phyloP scores from a whole-genome alignment of 371 early-diverging fungal genomes.

The Syncephalastrum contaminatum region DNA sequence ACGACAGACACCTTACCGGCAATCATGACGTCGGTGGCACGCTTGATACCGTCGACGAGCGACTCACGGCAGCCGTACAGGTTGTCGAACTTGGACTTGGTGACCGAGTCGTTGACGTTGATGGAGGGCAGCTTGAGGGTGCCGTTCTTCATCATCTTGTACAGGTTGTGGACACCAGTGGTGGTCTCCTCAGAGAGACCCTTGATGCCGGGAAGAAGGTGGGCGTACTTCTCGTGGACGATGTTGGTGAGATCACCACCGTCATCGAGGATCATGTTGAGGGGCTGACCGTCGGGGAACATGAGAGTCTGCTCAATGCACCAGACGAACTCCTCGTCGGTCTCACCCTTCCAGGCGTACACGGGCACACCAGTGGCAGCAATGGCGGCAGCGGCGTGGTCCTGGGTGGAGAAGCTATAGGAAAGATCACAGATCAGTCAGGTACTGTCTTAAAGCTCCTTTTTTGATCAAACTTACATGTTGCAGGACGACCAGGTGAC shows the following conservation, averaged over 20 bases:
- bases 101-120: conserved; percentile 99
- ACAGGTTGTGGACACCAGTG: conserved; percentile 99
- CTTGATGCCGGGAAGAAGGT: conserved; percentile 73
- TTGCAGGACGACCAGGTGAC: conserved; percentile 99
- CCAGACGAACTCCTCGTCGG: conserved; percentile 98
- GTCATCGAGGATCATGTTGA: conserved; percentile 99
- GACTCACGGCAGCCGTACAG: conserved; percentile 99
- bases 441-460: not conserved
- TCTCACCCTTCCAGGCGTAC: conserved; percentile 97
- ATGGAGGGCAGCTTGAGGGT: conserved; percentile 97
- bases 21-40: conserved; percentile 99
- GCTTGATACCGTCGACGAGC: conserved; percentile 99
- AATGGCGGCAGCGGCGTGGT: conserved; percentile 92
- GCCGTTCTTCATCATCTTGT: conserved; percentile 95
- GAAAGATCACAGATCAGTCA: conserved; percentile 1
- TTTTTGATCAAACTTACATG: conserved; percentile 54
- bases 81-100: conserved; percentile 99
- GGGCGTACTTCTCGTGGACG: conserved; percentile 96
- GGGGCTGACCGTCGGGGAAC: conserved; percentile 93
- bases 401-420: conserved; percentile 92
- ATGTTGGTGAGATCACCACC: conserved; percentile 98
- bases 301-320: conserved; percentile 96
- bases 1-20: conserved; percentile 99
- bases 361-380: conserved; percentile 82
- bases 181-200: conserved; percentile 99